Percentiles rank a stretch among this genome's conserved stretches.
Conservation (phyloP, 75 land plant species). For the Pinus albicaulis region DNA sequence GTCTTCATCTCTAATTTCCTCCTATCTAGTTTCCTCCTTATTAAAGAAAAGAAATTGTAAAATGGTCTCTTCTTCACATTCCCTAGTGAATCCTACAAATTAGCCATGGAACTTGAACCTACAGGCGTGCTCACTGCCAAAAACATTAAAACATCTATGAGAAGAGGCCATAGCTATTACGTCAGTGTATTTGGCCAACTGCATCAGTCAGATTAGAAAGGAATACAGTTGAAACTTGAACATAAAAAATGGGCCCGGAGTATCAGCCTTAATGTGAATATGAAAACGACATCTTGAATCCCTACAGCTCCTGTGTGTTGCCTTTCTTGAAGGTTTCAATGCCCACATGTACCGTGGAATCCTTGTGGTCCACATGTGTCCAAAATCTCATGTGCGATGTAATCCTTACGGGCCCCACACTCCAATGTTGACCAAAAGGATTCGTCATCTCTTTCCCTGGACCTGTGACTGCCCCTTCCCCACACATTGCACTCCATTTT, state of each 20-base stretch:
- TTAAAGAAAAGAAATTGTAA: conserved; percentile 11
- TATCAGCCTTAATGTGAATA: conserved; percentile 3
- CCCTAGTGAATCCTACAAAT: conserved; percentile 24
- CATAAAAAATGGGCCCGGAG: conserved; percentile 1
- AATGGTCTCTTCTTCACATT: conserved; percentile 17
- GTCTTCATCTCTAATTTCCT: too few relatives aligned
- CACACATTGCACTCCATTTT: not conserved
- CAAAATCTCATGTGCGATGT: not conserved
- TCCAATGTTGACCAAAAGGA: not conserved
- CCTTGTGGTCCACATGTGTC: conserved; percentile 2
- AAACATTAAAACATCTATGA: not conserved
- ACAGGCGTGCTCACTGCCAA: conserved; percentile 8
- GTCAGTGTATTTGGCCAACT: too few relatives aligned
- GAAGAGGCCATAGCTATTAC: not conserved
- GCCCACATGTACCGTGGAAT: not conserved
- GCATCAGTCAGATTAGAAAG: too few relatives aligned
- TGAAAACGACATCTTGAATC: not conserved
- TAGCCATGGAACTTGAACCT: conserved; percentile 40
- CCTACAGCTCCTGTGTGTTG: not conserved
- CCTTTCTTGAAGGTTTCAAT: not conserved
- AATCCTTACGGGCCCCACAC: not conserved
- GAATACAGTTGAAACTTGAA: not conserved
- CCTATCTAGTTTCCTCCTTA: conserved; percentile 35
- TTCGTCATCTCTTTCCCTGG: not conserved
- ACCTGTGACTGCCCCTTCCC: not conserved